Evolutionary conservation across 805 yeast genomes (phyloP).

Genomic region (Wickerhamiella parazyma): DNA sequence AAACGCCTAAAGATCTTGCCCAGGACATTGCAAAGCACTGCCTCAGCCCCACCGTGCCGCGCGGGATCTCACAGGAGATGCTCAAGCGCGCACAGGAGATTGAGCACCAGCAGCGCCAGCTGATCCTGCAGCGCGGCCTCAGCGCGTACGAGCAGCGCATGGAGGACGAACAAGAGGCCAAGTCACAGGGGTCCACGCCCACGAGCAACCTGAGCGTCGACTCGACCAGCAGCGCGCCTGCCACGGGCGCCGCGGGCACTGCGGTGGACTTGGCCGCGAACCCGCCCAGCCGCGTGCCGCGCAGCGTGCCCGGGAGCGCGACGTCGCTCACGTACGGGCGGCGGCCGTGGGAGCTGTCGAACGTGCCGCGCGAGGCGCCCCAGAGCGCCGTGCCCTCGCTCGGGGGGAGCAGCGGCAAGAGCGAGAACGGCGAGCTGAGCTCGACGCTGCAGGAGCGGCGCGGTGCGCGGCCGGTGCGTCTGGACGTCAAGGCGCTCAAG

Average conservation of each 20-base stretch:
- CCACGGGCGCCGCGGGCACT: not conserved
- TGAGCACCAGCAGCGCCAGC: constrained; percentile 14
- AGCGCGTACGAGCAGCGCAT: constrained; percentile 1
- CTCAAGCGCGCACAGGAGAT: constrained; percentile 12
- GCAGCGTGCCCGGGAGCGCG: constrained; percentile 8
- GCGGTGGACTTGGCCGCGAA: not conserved
- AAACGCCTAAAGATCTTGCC: constrained; percentile 9
- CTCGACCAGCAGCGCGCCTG: constrained; percentile 1
- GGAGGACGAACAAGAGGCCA: constrained; percentile 3
- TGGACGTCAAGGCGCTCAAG: constrained; percentile 10
- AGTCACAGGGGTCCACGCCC: constrained; percentile 12
- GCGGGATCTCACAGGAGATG: constrained; percentile 12
- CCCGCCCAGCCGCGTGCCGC: constrained; percentile 1
- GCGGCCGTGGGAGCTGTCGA: constrained; percentile 7
- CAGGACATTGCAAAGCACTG: constrained; percentile 15
- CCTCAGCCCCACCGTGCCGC: constrained; percentile 13
- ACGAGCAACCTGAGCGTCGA: constrained; percentile 10
- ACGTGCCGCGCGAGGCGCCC: not conserved
- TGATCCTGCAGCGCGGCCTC: constrained; percentile 11
- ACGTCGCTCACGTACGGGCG: not conserved
- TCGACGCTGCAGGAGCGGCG: constrained; percentile 12
- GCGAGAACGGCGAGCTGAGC: no score
- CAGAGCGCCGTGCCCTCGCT: not conserved
- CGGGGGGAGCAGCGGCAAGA: not conserved
- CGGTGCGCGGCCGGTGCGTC: constrained; percentile 10